Conservation (phyloP, 306 rosid species). For the Trichosanthes truncata region DNA sequence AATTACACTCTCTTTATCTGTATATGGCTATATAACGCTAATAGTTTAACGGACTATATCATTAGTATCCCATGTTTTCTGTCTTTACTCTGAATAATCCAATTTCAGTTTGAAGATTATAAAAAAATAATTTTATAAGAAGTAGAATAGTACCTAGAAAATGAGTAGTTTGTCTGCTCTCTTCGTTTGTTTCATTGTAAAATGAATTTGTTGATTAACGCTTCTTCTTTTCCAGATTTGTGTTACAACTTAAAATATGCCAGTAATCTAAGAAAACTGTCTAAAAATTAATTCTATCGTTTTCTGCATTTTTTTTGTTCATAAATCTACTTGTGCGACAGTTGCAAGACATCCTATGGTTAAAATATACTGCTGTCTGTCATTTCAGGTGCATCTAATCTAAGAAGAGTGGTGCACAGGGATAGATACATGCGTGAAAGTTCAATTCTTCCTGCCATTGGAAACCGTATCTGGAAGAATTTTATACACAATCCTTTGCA, state of each 20-base stretch:
- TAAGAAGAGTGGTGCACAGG: conserved; percentile 90
- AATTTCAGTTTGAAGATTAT: background rate
- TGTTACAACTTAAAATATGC: background rate
- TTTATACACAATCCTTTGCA: conserved; percentile 93
- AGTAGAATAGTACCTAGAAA: background rate
- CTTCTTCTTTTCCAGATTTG: background rate
- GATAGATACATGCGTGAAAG: conserved; percentile 96
- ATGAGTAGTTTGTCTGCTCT: background rate
- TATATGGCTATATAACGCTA: background rate
- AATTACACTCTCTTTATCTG: background rate
- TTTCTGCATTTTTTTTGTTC: conserved; percentile 7
- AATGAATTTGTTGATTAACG: background rate
- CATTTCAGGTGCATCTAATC: conserved; percentile 59
- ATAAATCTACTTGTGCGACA: background rate
- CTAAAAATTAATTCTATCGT: background rate
- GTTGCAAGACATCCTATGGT: background rate
- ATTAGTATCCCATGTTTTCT: background rate
- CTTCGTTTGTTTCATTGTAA: background rate
- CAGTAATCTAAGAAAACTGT: background rate
- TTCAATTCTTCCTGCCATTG: conserved; percentile 72
- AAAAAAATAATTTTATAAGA: background rate
- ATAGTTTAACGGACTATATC: background rate
- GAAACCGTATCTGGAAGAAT: conserved; percentile 90
- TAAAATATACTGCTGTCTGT: background rate
- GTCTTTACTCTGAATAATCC: background rate